phyloP scores from a whole-genome alignment of 139 green algal species.

The Coccomyxa sp. region DNA sequence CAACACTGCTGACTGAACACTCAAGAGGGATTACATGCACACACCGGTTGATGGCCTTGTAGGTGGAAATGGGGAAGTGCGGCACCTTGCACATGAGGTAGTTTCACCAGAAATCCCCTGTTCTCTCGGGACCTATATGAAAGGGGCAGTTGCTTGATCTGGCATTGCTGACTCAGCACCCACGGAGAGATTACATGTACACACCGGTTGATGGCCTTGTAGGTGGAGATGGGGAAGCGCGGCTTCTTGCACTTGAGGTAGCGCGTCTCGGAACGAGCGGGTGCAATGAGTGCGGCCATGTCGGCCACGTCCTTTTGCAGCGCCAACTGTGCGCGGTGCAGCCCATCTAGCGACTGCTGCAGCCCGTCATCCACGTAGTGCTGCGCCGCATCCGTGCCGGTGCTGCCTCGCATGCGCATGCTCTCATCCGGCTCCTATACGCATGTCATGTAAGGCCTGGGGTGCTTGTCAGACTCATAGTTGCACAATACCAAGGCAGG shows the following conservation, averaged over 20 bases:
- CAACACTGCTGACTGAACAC: too few species aligned
- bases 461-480: too few species aligned
- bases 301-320: neutral
- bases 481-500: too few species aligned
- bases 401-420: neutral
- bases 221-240: neutral
- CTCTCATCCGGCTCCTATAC: neutral
- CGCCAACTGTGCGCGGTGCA: neutral
- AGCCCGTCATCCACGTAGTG: neutral
- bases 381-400: neutral
- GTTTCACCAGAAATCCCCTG: too few species aligned
- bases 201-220: neutral
- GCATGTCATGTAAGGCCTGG: too few species aligned
- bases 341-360: neutral
- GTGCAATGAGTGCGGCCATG: neutral
- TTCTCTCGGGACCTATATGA: too few species aligned
- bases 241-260: neutral
- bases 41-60: neutral
- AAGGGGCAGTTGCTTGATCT: too few species aligned
- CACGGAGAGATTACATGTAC: too few species aligned
- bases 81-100: too few species aligned
- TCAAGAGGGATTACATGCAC: too few species aligned
- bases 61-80: neutral
- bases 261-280: neutral
- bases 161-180: too few species aligned